These are phyloP conservation scores for Nitzschia palea DNA, from an alignment of 108 stramenopile genomes.

Conservation along the genomic window DNA sequence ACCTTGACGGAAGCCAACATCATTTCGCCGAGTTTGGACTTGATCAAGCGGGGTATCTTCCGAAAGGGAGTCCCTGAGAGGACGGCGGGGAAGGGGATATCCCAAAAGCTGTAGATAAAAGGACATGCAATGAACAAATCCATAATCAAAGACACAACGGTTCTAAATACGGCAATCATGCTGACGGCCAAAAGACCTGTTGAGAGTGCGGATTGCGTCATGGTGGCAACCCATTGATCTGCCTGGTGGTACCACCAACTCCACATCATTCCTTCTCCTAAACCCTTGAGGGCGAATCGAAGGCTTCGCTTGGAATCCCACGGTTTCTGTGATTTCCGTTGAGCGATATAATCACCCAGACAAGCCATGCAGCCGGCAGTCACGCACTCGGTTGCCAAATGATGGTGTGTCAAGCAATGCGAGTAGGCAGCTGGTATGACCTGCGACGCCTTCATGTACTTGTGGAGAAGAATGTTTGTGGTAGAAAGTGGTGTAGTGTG, in stretches of 20 bases:
- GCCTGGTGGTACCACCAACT: slow-evolving; percentile 20
- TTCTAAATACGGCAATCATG: background rate
- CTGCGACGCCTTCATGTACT: background rate
- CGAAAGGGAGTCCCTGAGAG: slow-evolving; percentile 27
- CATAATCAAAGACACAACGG: background rate
- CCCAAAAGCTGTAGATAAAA: slow-evolving; percentile 44
- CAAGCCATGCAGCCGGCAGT: slow-evolving; percentile 8
- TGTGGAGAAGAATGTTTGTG: background rate
- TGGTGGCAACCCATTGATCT: slow-evolving; percentile 6
- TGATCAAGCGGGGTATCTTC: slow-evolving; percentile 35
- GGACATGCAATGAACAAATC: slow-evolving; percentile 55
- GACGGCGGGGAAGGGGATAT: slow-evolving; percentile 46
- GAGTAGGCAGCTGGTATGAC: background rate
- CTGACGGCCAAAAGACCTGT: background rate
- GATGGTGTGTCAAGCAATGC: slow-evolving; percentile 4
- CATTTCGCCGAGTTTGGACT: slow-evolving; percentile 35
- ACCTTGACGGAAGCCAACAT: slow-evolving; percentile 51
- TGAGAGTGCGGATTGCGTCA: slow-evolving; percentile 11
- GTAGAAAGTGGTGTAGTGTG: background rate
- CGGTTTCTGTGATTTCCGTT: background rate
- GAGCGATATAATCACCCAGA: slow-evolving; percentile 1
- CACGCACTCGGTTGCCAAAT: slow-evolving; percentile 1
- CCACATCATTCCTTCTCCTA: slow-evolving; percentile 30
- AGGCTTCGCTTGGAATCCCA: slow-evolving; percentile 11
- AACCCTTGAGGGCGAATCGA: slow-evolving; percentile 24